Base-by-base conservation (phyloP, 768 basidiomycete species). In the Holtermanniella nyarrowii region DNA sequence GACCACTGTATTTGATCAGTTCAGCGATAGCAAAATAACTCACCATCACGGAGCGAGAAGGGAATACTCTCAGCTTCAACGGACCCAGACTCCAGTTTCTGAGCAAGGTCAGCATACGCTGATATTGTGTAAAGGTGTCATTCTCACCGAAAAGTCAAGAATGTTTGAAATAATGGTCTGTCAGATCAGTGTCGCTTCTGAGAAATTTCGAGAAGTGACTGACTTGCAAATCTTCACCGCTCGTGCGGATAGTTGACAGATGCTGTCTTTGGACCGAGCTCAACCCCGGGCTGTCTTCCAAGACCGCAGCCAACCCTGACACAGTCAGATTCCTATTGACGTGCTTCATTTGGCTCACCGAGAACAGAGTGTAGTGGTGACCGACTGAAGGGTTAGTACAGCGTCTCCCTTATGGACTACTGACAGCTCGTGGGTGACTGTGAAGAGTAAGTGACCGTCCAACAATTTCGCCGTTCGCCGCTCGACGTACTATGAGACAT, bases 401-500 rank as follows among this genome's bases (percentile, higher is more conserved):
- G n/a, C n/a, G n/a, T n/a, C n/a, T n/a, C n/a, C n/a, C n/a, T n/a
- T n/a, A n/a, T n/a, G n/a, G n/a, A n/a, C n/a, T n/a, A n/a, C n/a
- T n/a, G n/a, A n/a, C 14, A 69, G 58, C 44, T 69, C 68, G 45
- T 69, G 68, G 40, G 55, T 57, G 45, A 64, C 45, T 50, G 62
- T n/a, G n/a, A n/a, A n/a, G n/a, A n/a, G n/a, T n/a, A n/a, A 37
- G 31, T 7, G 31, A 37, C 31, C 31, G 16, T 37, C 31, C 16
- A 16, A 37, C 31, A 37, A 37, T 37, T 16, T 7, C 31, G 10
- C 7, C 31, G 31, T 7, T 7, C 31, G 16, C 31, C 31, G 7
- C 10, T 37, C 31, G 31, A 37, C 31, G 31, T 16, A 37, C 31
- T 37, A 37, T 37, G 31, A 16, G 54, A 56, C 27, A 63, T 43